A percentile compares a stretch with the other conserved stretches of the same genome.
phyloP scores from a whole-genome alignment of 2,329 filamentous ascomycete species.

The Endoconidiophora polonica region DNA sequence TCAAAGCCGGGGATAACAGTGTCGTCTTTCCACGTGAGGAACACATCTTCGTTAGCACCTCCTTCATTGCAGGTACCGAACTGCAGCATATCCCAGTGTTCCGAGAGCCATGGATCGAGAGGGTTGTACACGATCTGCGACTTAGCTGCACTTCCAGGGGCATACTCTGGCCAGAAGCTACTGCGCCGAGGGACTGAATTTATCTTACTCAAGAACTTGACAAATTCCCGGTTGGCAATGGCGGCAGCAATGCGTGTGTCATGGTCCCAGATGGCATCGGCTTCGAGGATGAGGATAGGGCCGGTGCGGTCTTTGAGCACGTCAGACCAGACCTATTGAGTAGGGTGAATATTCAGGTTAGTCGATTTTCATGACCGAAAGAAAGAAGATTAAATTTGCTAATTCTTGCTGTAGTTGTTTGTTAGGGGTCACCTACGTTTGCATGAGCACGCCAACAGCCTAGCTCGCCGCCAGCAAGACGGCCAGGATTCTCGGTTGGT shows the following conservation, averaged over 20 bases:
- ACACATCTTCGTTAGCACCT: constrained; percentile 6
- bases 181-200: constrained; percentile 8
- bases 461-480: constrained; percentile 15
- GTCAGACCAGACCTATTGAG: constrained; percentile 17
- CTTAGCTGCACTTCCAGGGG: not conserved
- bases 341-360: too few relatives aligned
- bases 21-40: not conserved
- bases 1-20: constrained; percentile 3
- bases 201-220: constrained; percentile 13
- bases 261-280: constrained; percentile 19
- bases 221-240: constrained; percentile 16
- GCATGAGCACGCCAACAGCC: constrained; percentile 19
- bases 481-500: constrained; percentile 14
- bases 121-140: not conserved
- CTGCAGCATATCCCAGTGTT: constrained; percentile 16
- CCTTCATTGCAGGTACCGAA: constrained; percentile 17
- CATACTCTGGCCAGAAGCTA: not conserved
- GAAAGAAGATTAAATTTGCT: too few relatives aligned
- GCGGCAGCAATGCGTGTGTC: constrained; percentile 17
- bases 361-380: not conserved
- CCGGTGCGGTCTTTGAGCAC: constrained; percentile 15
- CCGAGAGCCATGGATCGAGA: constrained; percentile 16
- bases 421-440: constrained; percentile 14
- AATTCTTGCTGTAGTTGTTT: too few relatives aligned
- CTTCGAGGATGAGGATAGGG: constrained; percentile 18